phyloP scores from a whole-genome alignment of 208 protist species.

The Trypanosoma brucei region DNA sequence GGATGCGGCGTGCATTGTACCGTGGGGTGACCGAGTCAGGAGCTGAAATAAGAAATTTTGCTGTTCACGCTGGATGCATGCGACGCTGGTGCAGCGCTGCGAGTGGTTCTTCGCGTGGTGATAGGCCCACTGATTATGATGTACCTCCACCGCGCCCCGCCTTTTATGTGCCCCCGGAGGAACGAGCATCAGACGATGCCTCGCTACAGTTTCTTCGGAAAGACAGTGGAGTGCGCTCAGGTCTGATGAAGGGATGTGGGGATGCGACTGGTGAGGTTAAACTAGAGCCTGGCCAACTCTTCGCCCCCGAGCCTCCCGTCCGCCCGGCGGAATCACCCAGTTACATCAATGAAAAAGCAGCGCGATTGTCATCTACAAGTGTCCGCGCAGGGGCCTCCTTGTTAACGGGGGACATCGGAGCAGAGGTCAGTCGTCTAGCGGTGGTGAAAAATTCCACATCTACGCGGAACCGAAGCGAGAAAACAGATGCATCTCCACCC shows the following conservation, averaged over 20 bases:
- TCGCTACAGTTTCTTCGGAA: conserved; percentile 60
- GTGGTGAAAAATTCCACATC: not conserved
- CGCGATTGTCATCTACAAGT: conserved; percentile 58
- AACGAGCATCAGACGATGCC: conserved; percentile 55
- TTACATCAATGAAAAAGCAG: conserved; percentile 60
- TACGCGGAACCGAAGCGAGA: not conserved
- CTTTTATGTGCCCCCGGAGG: conserved; percentile 64
- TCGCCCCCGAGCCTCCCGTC: conserved; percentile 34
- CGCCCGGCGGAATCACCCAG: conserved; percentile 7
- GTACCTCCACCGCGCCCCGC: conserved; percentile 47
- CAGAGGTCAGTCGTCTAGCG: conserved; percentile 1
- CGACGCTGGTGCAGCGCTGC: not conserved
- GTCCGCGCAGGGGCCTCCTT: conserved; percentile 61
- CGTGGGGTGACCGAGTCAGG: too few relatives aligned
- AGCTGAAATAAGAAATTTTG: not conserved
- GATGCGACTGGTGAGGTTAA: conserved; percentile 1
- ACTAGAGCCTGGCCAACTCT: conserved; percentile 28
- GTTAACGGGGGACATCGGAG: conserved; percentile 16
- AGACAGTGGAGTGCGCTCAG: conserved; percentile 23
- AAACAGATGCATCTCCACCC: not conserved
- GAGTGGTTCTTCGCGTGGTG: not conserved
- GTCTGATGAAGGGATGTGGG: not conserved
- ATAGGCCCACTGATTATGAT: not conserved
- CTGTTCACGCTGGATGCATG: not conserved
- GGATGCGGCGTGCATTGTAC: conserved; percentile 12